Percentiles rank a stretch among this genome's conserved stretches.
Conservation (phyloP, 495 filamentous ascomycete genomes). For the Umbilicaria muhlenbergii region DNA sequence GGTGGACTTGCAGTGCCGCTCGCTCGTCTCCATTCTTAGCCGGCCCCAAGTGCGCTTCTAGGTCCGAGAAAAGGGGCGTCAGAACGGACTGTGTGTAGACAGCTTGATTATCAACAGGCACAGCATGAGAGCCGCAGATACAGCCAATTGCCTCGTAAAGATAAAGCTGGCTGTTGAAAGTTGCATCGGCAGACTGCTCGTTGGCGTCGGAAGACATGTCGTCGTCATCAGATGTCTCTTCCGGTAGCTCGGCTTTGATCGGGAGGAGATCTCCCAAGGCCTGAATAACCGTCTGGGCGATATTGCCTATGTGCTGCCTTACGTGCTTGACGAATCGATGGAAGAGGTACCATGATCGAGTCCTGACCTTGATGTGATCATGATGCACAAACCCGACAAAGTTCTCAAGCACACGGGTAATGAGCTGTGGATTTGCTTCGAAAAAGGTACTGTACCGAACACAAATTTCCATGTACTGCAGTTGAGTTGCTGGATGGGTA, state of each 20-base stretch:
- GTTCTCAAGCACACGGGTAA: constrained; percentile 75
- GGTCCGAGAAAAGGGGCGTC: constrained; percentile 69
- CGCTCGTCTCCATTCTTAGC: constrained; percentile 70
- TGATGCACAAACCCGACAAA: constrained; percentile 86
- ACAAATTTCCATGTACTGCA: constrained; percentile 97
- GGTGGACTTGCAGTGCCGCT: constrained; percentile 76
- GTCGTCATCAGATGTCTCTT: constrained; percentile 58
- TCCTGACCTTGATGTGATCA: constrained; percentile 65
- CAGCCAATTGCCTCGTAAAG: constrained; percentile 90
- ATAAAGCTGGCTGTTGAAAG: constrained; percentile 82
- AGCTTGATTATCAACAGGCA: constrained; percentile 67
- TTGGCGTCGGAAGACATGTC: constrained; percentile 89
- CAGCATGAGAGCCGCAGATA: constrained; percentile 61
- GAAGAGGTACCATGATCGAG: constrained; percentile 93
- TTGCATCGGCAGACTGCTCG: constrained; percentile 70
- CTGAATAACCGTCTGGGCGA: constrained; percentile 76
- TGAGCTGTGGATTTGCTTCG: constrained; percentile 58
- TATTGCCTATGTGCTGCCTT: constrained; percentile 64
- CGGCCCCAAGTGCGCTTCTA: constrained; percentile 55
- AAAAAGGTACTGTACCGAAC: constrained; percentile 91
- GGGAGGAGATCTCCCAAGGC: constrained; percentile 78
- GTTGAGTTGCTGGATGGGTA: constrained; percentile 76
- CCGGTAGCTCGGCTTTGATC: constrained; percentile 75
- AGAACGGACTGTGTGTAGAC: constrained; percentile 72
- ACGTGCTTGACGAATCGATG: constrained; percentile 83